Percentiles rank a stretch among this genome's conserved stretches.
Evolutionary conservation across 805 yeast species (phyloP).

Genomic region (Schwanniomyces polymorphus): DNA sequence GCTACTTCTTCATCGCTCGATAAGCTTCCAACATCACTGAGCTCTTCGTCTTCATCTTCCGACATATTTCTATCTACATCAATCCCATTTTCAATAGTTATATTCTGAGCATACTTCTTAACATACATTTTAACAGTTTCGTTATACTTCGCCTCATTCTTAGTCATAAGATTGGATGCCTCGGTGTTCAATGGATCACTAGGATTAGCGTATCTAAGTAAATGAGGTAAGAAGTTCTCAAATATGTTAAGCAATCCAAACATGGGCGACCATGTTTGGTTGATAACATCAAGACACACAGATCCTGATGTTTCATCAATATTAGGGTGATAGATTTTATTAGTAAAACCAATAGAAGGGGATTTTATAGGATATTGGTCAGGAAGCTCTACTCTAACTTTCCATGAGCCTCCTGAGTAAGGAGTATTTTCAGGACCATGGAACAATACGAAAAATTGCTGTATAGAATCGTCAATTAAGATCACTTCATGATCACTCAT

Average conservation of each 20-base stretch:
- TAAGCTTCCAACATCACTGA: slow-evolving; percentile 50
- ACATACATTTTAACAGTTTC: slow-evolving; percentile 75
- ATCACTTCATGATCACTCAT: slow-evolving; percentile 93
- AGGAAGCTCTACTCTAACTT: slow-evolving; percentile 88
- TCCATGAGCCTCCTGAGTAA: slow-evolving; percentile 88
- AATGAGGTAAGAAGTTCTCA: slow-evolving; percentile 90
- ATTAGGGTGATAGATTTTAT: slow-evolving; percentile 92
- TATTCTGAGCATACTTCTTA: slow-evolving; percentile 52
- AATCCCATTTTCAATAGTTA: slow-evolving; percentile 41
- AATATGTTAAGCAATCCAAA: slow-evolving; percentile 88
- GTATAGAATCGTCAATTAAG: slow-evolving; percentile 72
- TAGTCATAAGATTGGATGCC: slow-evolving; percentile 77
- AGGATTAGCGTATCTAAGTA: slow-evolving; percentile 89
- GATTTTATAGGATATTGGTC: slow-evolving; percentile 94
- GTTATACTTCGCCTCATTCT: slow-evolving; percentile 65
- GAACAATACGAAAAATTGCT: slow-evolving; percentile 83
- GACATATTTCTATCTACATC: slow-evolving; percentile 33
- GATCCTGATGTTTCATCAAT: slow-evolving; percentile 89
- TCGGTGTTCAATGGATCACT: slow-evolving; percentile 91
- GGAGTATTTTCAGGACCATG: slow-evolving; percentile 83
- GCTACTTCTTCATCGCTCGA: slow-evolving; percentile 49
- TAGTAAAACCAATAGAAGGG: slow-evolving; percentile 92
- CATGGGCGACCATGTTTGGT: slow-evolving; percentile 98
- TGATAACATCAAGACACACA: slow-evolving; percentile 93
- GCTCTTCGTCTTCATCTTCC: slow-evolving; percentile 37